Evolutionary conservation across 2,329 filamentous ascomycete genomes (phyloP).

Genomic region (Monilinia fructigena): DNA sequence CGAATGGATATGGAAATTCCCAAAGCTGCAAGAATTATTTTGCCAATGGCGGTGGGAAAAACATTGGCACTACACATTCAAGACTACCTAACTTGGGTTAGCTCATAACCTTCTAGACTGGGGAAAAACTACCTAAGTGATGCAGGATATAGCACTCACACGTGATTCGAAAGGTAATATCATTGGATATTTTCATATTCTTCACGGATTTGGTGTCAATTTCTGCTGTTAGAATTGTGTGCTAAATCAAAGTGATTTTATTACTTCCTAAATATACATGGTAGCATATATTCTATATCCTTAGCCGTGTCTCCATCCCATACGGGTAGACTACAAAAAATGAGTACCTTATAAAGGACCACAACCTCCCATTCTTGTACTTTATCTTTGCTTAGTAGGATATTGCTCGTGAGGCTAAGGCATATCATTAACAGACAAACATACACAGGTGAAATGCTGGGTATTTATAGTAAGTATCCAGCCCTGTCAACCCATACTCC

Average conservation of each 20-base stretch:
- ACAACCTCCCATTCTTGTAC: not conserved
- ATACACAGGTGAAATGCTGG: not conserved
- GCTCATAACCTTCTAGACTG: too few species aligned
- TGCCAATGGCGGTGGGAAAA: constrained; percentile 7
- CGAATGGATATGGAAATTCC: not conserved
- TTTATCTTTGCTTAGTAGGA: not conserved
- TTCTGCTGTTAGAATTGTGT: not conserved
- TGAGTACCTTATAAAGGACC: not conserved
- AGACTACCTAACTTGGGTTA: not conserved
- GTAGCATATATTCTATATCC: not conserved
- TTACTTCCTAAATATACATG: not conserved
- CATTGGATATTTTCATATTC: not conserved
- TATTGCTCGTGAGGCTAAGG: not conserved
- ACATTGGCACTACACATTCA: not conserved
- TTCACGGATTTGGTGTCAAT: not conserved
- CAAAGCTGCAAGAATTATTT: constrained; percentile 4
- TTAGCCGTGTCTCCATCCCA: not conserved
- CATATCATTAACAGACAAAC: not conserved
- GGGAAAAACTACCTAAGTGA: not conserved
- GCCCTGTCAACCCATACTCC: not conserved
- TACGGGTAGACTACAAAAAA: not conserved
- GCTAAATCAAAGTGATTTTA: not conserved
- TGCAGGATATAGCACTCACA: too few species aligned
- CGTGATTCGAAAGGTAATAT: too few species aligned
- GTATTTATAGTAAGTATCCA: constrained; percentile 1